Evolutionary conservation across 305 asterid species (phyloP).

Genomic region (Striga hermonthica): DNA sequence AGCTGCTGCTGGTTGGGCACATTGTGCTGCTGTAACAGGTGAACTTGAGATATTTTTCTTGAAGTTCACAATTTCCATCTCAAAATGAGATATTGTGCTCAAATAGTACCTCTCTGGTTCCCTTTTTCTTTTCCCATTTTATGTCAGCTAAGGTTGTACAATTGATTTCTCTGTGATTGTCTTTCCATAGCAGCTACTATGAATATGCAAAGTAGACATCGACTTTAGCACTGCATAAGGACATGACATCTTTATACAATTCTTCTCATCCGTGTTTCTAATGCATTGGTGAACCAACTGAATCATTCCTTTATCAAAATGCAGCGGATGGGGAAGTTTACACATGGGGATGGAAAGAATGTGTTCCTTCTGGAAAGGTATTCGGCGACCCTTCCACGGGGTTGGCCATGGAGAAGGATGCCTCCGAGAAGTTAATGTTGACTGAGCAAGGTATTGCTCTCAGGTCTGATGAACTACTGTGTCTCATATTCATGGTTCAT

Average conservation of each 20-base stretch:
- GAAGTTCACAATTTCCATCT: slow-evolving; percentile 1
- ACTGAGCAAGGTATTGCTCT: slow-evolving; percentile 66
- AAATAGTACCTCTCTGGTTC: too few relatives aligned
- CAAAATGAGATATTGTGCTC: background rate
- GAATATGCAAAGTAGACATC: slow-evolving; percentile 3
- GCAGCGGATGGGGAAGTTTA: slow-evolving; percentile 81
- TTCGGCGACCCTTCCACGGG: slow-evolving; percentile 58
- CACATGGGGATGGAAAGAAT: slow-evolving; percentile 99
- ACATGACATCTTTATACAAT: slow-evolving; percentile 6
- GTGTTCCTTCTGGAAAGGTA: slow-evolving; percentile 87
- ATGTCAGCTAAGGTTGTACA: background rate
- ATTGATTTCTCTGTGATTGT: background rate
- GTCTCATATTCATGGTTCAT: slow-evolving; percentile 35
- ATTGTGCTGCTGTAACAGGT: slow-evolving; percentile 87
- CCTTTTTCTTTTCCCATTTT: too few relatives aligned
- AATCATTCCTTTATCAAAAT: slow-evolving; percentile 30
- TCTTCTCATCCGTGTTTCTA: background rate
- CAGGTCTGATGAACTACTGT: slow-evolving; percentile 33
- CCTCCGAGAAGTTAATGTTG: slow-evolving; percentile 38
- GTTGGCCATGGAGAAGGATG: slow-evolving; percentile 52
- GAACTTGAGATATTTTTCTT: slow-evolving; percentile 7
- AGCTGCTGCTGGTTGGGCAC: slow-evolving; percentile 98
- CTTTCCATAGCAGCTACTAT: background rate
- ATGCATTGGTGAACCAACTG: slow-evolving; percentile 23
- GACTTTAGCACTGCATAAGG: slow-evolving; percentile 4